Base-by-base conservation (phyloP, 2,329 filamentous ascomycete genomes). In the Clonostachys rhizophaga region DNA sequence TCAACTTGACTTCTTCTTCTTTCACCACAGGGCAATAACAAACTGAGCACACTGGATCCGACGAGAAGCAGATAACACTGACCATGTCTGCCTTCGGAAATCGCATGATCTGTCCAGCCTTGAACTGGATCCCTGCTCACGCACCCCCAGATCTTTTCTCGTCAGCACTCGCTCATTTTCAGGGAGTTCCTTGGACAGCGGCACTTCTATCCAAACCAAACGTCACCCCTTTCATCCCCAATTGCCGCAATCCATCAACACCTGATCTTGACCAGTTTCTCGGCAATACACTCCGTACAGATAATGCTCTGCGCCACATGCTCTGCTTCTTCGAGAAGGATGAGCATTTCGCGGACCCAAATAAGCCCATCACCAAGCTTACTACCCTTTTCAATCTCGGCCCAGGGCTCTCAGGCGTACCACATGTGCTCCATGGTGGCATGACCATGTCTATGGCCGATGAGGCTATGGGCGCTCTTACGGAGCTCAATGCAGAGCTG, bases 391-490 rank as follows among this genome's bases (percentile, higher is more conserved):
- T 65, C 44, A 53, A 60, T 2, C 54, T 69, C 8, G 63, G 63
- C 2, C 52, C 58, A 3, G 66, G 64, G 2, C 52, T 69, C 6
- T 60, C 57, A 7, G 65, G 68, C 3, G 64, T 60, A 34, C 53
- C 58, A 1, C 54, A 54, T 8, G 49, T 69, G 10, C 50, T 67
- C 3, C 67, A 70, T 46, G 68, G 68, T 7, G 68, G 68, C 11
- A 51, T 69, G 42, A 55, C 58, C 9, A 60, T 61, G 35, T 54
- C 66, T 6, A 50, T 70, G 46, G 49, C 66, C 20, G 68, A 71
- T 43, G 68, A 70, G 57, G 52, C 61, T 6, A 62, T 67, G 52
- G 65, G 66, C 5, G 54, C 56, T 3, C 48, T 71, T 16, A 59
- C 64, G 18, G 66, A 69, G 44, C 52, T 68, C 7, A 71, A 71